These are phyloP conservation scores for Trametes cinnabarina DNA, from an alignment of 768 basidiomycete genomes.

Conservation along the genomic window DNA sequence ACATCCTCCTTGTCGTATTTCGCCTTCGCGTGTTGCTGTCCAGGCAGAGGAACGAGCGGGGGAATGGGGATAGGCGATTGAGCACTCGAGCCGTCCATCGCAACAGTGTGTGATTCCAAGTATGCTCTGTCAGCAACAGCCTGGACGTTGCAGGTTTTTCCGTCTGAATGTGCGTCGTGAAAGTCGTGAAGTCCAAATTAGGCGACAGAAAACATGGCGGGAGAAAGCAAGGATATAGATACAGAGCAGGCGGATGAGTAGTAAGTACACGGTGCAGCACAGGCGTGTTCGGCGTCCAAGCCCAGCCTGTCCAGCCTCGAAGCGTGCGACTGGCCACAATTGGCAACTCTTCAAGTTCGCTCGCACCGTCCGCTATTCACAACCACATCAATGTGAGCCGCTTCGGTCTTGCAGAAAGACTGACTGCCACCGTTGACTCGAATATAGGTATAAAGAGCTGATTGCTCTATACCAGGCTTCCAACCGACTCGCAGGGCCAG, in stretches of 20 bases:
- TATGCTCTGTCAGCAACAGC: neutral
- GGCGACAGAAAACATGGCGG: neutral
- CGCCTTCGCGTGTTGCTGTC: neutral
- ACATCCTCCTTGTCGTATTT: slow-evolving; percentile 29
- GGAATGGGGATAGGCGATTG: slow-evolving; percentile 20
- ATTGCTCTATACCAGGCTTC: too few relatives aligned
- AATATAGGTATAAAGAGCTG: too few relatives aligned
- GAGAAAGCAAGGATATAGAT: neutral
- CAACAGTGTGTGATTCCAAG: neutral
- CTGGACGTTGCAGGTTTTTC: neutral
- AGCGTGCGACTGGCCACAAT: neutral
- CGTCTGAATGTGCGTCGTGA: neutral
- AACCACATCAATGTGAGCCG: too few relatives aligned
- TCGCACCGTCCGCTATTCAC: neutral
- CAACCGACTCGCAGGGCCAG: too few relatives aligned
- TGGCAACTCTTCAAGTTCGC: neutral
- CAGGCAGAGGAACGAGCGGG: slow-evolving; percentile 29
- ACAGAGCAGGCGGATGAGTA: neutral
- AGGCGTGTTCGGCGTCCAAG: neutral
- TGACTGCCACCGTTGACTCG: too few relatives aligned
- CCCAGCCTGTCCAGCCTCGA: neutral
- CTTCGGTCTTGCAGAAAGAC: too few relatives aligned
- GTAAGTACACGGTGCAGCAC: neutral
- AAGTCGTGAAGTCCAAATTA: neutral
- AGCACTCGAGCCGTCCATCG: slow-evolving; percentile 15